phyloP scores from a whole-genome alignment of 768 basidiomycete genomes.

The Amylocystis lapponica region DNA sequence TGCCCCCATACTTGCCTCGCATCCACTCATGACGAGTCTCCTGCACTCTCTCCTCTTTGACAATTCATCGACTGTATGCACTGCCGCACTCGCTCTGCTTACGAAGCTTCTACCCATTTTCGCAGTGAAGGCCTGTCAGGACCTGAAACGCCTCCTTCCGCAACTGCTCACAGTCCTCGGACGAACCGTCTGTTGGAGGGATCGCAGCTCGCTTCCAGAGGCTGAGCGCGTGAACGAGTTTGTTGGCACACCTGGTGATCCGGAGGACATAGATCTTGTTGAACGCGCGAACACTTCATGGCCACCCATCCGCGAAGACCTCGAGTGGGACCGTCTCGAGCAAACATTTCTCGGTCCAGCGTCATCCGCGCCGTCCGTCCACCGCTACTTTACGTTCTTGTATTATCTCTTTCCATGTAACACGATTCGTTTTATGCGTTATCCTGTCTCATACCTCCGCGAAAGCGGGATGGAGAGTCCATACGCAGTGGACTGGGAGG shows the following conservation, averaged over 20 bases:
- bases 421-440: slow-evolving; percentile 70
- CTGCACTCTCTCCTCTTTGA: slow-evolving; percentile 67
- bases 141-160: slow-evolving; percentile 57
- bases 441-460: slow-evolving; percentile 58
- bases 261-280: slow-evolving; percentile 6
- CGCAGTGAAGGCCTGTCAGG: slow-evolving; percentile 54
- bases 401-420: slow-evolving; percentile 94
- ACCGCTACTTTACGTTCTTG: slow-evolving; percentile 67
- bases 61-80: slow-evolving; percentile 66
- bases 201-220: slow-evolving; percentile 25
- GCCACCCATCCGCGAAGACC: slow-evolving; percentile 39
- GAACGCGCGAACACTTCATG: slow-evolving; percentile 12
- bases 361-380: slow-evolving; percentile 53
- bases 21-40: slow-evolving; percentile 61
- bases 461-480: slow-evolving; percentile 47
- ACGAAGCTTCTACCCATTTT: slow-evolving; percentile 72
- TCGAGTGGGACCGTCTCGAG: slow-evolving; percentile 68
- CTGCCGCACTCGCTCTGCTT: slow-evolving; percentile 55
- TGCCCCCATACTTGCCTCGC: slow-evolving; percentile 47
- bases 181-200: slow-evolving; percentile 71
- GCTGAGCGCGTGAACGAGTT: slow-evolving; percentile 17
- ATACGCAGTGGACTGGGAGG: slow-evolving; percentile 66
- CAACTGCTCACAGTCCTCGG: slow-evolving; percentile 62
- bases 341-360: slow-evolving; percentile 47
- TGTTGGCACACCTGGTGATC: slow-evolving; percentile 24